Base-by-base conservation (phyloP, 805 yeast genomes). In the Cyberlindnera nakhonratchasimensis region DNA sequence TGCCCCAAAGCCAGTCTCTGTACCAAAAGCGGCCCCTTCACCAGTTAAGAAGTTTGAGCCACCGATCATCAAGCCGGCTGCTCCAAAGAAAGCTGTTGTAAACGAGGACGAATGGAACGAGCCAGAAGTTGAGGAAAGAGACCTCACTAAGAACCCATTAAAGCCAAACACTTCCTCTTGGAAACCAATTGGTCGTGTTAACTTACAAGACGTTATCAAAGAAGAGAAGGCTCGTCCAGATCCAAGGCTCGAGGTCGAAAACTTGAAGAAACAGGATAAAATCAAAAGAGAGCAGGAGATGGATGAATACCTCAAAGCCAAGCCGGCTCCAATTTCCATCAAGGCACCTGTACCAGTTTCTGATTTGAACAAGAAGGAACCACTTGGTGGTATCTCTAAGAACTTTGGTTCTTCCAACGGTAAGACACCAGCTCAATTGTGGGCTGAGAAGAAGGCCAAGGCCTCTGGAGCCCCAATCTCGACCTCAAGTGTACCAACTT, bases 361-460 rank as follows among this genome's bases (percentile, higher is more conserved):
- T 12, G 39, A 57, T 21, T 29, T 51, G n/a, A 50, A 54, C 34
- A 54, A 58, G 28, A 67, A 65, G 30, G 71, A 74, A 46, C 64
- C 72, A 4, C 72, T 74, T 34, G 79, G 80, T 40, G 91, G 87
- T 29, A 66, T 79, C 37, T 71, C 77, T 22, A 72, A 78, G 59
- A 64, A 65, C 53, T 82, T 76, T 60, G 93, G 77, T 48, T 67
- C 82, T 40, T 75, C 75, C 47, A 76, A 73, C 47, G 96, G 96
- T 47, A 86, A 87, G 64, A 85, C 96, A 7, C 96, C 97, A 19
- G 96, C 96, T 22, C 96, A 89, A 66, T 56, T 86, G 22, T 89
- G 97, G 97, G 97, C 96, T 19, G 96, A 82, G 58, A 95, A 88
- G 36, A 74, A 80, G 59, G 78, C 70, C 54, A 75, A 57, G 38